Evolutionary conservation across 345 rosid species (phyloP).

Genomic region (Chamaenerion angustifolium): DNA sequence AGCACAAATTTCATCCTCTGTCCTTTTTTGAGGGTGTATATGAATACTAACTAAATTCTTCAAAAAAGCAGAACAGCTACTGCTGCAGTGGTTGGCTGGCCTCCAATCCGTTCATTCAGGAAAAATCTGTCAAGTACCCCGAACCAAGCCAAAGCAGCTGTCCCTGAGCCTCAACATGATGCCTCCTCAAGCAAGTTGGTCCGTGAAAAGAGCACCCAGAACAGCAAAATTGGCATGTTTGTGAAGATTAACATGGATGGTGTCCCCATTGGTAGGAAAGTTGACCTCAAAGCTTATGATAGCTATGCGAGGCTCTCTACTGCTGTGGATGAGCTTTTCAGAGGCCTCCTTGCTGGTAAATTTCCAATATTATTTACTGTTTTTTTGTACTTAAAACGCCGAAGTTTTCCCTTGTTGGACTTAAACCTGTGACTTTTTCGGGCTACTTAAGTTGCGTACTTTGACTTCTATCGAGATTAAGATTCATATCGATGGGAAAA

Average conservation of each 20-base stretch:
- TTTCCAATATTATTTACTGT: neutral
- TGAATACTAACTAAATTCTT: neutral
- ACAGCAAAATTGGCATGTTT: conserved; percentile 37
- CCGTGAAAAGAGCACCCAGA: conserved; percentile 20
- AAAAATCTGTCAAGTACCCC: conserved; percentile 52
- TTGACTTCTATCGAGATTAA: too few species aligned
- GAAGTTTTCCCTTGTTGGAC: neutral
- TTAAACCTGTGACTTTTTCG: too few species aligned
- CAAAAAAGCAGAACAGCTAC: conserved; percentile 57
- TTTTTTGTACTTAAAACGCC: neutral
- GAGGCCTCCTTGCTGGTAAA: conserved; percentile 86
- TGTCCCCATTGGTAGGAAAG: conserved; percentile 93
- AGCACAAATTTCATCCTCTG: neutral
- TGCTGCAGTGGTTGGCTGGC: conserved; percentile 97
- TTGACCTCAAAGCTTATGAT: conserved; percentile 65
- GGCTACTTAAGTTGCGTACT: too few species aligned
- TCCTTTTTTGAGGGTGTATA: neutral
- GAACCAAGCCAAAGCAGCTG: conserved; percentile 41
- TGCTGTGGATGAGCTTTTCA: conserved; percentile 82
- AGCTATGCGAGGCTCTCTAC: conserved; percentile 71
- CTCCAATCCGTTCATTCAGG: conserved; percentile 83
- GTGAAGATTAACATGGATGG: conserved; percentile 98
- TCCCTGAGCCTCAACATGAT: conserved; percentile 26
- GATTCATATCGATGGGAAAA: too few species aligned
- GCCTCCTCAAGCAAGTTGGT: conserved; percentile 23